phyloP scores from a whole-genome alignment of 106 monocot genomes.

The Allium cepa region DNA sequence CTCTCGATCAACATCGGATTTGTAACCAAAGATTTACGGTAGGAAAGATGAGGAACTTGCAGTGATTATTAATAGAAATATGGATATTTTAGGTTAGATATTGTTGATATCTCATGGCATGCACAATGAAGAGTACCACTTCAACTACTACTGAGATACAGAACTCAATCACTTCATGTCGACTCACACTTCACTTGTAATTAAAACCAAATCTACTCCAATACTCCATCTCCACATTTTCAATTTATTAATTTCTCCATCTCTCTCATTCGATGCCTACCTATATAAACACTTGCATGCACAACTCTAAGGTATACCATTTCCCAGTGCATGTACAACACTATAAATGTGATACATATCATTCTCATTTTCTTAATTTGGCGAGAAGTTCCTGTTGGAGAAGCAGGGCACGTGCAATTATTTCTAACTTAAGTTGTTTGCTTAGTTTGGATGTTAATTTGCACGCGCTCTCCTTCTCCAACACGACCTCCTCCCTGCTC shows the following conservation, averaged over 20 bases:
- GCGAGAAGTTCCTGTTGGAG: constrained; percentile 78
- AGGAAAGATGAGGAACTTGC: no score
- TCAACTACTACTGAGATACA: no score
- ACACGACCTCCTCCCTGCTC: constrained; percentile 63
- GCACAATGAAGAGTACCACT: no score
- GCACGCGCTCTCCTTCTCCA: constrained; percentile 96
- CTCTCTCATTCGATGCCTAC: neutral
- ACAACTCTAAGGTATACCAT: neutral
- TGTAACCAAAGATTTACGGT: no score
- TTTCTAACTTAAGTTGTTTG: neutral
- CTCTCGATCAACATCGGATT: no score
- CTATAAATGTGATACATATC: neutral
- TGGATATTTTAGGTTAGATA: no score
- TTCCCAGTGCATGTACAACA: neutral
- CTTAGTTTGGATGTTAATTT: neutral
- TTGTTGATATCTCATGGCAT: no score
- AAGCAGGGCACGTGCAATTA: constrained; percentile 97
- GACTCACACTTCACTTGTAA: no score
- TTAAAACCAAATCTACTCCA: constrained; percentile 35
- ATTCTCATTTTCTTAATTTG: constrained; percentile 3
- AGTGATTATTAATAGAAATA: no score
- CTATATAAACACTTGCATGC: neutral
- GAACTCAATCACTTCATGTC: no score
- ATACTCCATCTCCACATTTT: constrained; percentile 37
- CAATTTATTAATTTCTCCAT: neutral